These are phyloP conservation scores for Canariomyces notabilis DNA, from an alignment of 2,329 filamentous ascomycete genomes.

Conservation along the genomic window DNA sequence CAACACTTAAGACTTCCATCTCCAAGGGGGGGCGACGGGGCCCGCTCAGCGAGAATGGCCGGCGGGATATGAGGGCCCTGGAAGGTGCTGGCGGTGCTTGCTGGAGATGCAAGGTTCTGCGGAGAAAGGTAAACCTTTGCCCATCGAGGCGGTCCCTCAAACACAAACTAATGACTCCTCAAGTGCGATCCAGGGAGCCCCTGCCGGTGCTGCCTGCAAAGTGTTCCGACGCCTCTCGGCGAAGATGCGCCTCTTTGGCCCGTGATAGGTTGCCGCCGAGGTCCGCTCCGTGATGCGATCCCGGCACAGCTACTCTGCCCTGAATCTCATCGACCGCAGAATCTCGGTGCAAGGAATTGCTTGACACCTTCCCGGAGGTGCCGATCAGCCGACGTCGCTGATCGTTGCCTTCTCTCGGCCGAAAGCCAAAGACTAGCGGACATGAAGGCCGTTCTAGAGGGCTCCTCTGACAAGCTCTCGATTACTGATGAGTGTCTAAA, in stretches of 20 bases:
- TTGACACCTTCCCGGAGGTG: slow-evolving; percentile 8
- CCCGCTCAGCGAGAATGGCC: slow-evolving; percentile 27
- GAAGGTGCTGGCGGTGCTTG: slow-evolving; percentile 29
- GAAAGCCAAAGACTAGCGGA: slow-evolving; percentile 28
- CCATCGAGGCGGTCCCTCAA: not conserved
- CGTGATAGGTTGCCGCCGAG: slow-evolving; percentile 29
- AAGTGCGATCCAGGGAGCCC: slow-evolving; percentile 28
- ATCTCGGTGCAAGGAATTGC: not conserved
- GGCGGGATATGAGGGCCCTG: slow-evolving; percentile 28
- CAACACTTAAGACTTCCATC: slow-evolving; percentile 23
- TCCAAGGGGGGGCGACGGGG: slow-evolving; percentile 27
- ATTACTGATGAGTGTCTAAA: slow-evolving; percentile 21
- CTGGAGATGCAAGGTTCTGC: slow-evolving; percentile 30
- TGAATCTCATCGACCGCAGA: slow-evolving; percentile 10
- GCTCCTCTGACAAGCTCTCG: slow-evolving; percentile 23
- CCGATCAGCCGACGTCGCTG: slow-evolving; percentile 19
- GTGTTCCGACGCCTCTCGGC: slow-evolving; percentile 27
- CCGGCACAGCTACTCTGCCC: slow-evolving; percentile 26
- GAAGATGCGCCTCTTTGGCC: slow-evolving; percentile 31
- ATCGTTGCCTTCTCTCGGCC: slow-evolving; percentile 25
- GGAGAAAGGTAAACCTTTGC: slow-evolving; percentile 21
- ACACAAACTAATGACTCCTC: slow-evolving; percentile 1
- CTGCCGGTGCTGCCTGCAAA: slow-evolving; percentile 28
- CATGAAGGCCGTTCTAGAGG: slow-evolving; percentile 29
- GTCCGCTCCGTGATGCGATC: slow-evolving; percentile 27